Evolutionary conservation across 2,329 filamentous ascomycete genomes (phyloP).

Genomic region (Ascochyta lentis): DNA sequence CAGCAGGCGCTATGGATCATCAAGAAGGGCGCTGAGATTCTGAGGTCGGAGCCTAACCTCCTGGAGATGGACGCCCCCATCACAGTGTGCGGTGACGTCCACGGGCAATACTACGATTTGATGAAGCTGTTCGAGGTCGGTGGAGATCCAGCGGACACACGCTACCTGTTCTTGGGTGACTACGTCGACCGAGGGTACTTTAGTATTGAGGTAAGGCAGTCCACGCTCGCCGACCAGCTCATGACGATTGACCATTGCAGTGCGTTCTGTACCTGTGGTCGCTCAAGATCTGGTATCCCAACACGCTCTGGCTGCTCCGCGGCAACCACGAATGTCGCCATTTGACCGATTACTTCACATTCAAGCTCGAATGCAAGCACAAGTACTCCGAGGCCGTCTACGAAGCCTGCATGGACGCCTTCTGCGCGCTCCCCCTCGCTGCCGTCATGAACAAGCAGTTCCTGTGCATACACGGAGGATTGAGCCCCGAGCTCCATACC

Average conservation of each 20-base stretch:
- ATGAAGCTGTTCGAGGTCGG: constrained; percentile 99
- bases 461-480: constrained; percentile 93
- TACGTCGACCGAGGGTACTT: constrained; percentile 99
- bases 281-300: constrained; percentile 98
- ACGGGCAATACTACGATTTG: constrained; percentile 98
- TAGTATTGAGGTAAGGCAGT: constrained; percentile 78
- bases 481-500: constrained; percentile 95
- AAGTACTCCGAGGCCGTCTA: constrained; percentile 98
- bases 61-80: constrained; percentile 99
- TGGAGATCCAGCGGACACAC: constrained; percentile 92
- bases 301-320: constrained; percentile 94
- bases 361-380: constrained; percentile 99
- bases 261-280: constrained; percentile 98
- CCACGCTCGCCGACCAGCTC: not conserved
- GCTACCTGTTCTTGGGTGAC: constrained; percentile 96
- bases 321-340: constrained; percentile 99
- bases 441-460: constrained; percentile 99
- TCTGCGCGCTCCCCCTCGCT: constrained; percentile 90
- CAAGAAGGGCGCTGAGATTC: constrained; percentile 81
- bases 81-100: constrained; percentile 96
- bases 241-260: constrained; percentile 55
- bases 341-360: constrained; percentile 99
- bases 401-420: constrained; percentile 98
- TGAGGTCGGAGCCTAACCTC: constrained; percentile 90
- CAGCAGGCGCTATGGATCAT: constrained; percentile 98